Evolutionary conservation across 1,284 basidiomycete genomes (phyloP), one percentile per base, ranked within the genome.

Genomic region (Pascua sp.): DNA sequence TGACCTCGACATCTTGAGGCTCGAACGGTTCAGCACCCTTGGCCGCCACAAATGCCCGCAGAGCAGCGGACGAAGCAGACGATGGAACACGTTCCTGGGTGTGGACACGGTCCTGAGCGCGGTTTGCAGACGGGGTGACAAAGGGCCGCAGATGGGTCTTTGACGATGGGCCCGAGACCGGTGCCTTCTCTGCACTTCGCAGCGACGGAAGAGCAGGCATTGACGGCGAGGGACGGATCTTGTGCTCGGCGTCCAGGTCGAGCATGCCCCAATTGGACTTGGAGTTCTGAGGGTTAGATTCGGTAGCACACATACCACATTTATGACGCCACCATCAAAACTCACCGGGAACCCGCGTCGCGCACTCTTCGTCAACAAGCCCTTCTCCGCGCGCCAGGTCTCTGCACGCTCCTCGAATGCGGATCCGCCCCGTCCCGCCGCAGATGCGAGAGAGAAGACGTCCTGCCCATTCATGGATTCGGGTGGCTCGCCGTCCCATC

Each of bases 401-500:
- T 59, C 59, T 8, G 69, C 64, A 16, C 67, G 58, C 12, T 55
- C 50, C 16, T 72, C 68, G 44, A 71, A 67, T 1, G 68, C 67
- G 8, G 59, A 41, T 2, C 69, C 69, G 0, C 17, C 32, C 16
- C 68, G 59, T 1, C 68, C 68, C 3, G 59, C 71, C 1, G 69
- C 71, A 3, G 62, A 58, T 11, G 71, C 71, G 7, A 70, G 56
- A 8, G 63, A 56, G 52, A 70, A 74, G 8, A 74, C 55, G 49
- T 76, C 72, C 49, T 66, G 62, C 1, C 63, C 68, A 4, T 55
- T 37, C 67, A 71, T 71, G 5, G 13, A 45, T 0, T 44, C 46
- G 0, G 71, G 70, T 4, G 64, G 57, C 36, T 63, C 55, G 8
- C 72, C 73, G 47, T 69, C 64, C 72, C 72, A 76, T 16, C 62